A percentile compares a stretch with the other conserved stretches of the same genome.
phyloP scores from a whole-genome alignment of 495 filamentous ascomycete species.

The Baudoinia panamericana region DNA sequence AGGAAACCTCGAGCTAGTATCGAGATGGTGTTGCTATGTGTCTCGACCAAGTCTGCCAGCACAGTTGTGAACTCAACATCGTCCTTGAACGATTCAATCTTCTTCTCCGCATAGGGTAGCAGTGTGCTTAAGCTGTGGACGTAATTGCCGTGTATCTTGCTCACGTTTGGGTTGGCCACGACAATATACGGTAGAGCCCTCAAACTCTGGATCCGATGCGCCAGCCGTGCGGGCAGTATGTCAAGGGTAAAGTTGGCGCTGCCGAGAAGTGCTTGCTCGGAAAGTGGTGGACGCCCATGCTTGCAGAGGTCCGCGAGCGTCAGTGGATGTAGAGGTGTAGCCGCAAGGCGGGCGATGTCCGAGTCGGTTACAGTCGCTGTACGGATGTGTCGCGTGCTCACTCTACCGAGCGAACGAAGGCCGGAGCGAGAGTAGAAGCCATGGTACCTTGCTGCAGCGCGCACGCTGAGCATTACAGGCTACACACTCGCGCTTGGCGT shows the following conservation, averaged over 20 bases:
- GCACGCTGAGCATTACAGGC: conserved; percentile 16
- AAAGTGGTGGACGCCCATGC: conserved; percentile 85
- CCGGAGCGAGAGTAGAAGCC: conserved; percentile 2
- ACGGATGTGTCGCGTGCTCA: conserved; percentile 15
- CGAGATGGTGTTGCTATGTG: conserved; percentile 86
- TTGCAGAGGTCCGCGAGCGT: conserved; percentile 79
- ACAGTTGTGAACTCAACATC: conserved; percentile 83
- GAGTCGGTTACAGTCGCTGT: conserved; percentile 41
- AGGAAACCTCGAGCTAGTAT: conserved; percentile 84
- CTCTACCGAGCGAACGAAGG: background rate
- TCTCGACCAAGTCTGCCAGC: conserved; percentile 83
- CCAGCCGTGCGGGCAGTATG: conserved; percentile 83
- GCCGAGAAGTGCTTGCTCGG: conserved; percentile 59
- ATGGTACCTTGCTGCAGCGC: conserved; percentile 15
- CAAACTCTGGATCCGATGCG: conserved; percentile 80
- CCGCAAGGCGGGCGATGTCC: conserved; percentile 64
- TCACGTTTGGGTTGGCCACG: conserved; percentile 86
- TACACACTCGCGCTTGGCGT: too few species aligned
- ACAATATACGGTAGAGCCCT: conserved; percentile 95
- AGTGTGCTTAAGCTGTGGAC: conserved; percentile 80
- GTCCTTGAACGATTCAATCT: conserved; percentile 68
- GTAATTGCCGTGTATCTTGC: conserved; percentile 89
- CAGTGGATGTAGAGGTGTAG: conserved; percentile 63
- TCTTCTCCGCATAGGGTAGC: conserved; percentile 63
- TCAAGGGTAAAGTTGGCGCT: conserved; percentile 93